A percentile compares a stretch with the other conserved stretches of the same genome.
Conservation (phyloP, 345 rosid genomes). For the Iberis pinnata region DNA sequence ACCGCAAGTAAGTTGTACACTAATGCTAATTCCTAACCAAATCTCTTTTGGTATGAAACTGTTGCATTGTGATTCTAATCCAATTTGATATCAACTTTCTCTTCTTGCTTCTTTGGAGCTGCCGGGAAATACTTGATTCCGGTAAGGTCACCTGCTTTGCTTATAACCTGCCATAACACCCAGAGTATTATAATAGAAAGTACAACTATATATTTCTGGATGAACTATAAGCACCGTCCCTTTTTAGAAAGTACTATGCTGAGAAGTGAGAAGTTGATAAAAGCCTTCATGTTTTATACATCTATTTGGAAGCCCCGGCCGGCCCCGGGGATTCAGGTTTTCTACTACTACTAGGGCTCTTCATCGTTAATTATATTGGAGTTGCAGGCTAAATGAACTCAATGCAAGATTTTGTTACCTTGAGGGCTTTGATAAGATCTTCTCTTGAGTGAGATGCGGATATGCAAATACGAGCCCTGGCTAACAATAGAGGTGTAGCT, state of each 20-base stretch:
- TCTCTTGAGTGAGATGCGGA: conserved; percentile 71
- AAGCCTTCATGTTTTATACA: too few species aligned
- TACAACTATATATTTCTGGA: background rate
- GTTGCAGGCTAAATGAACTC: too few species aligned
- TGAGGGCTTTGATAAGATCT: conserved; percentile 60
- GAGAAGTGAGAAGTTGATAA: too few species aligned
- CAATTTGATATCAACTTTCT: conserved; percentile 26
- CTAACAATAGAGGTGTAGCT: conserved; percentile 66
- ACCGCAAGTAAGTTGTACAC: conserved; percentile 13
- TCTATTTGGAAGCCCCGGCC: too few species aligned
- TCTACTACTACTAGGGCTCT: too few species aligned
- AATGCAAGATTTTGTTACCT: conserved; percentile 38
- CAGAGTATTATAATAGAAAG: background rate
- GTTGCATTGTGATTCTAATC: conserved; percentile 26
- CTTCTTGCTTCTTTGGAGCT: conserved; percentile 50
- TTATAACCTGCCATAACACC: conserved; percentile 49
- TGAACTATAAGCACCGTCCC: background rate
- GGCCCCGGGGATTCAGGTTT: too few species aligned
- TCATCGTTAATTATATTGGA: too few species aligned
- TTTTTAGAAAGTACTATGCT: too few species aligned
- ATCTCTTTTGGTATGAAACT: conserved; percentile 11
- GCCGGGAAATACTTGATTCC: conserved; percentile 84
- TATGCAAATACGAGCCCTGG: conserved; percentile 81
- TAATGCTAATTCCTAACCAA: conserved; percentile 12
- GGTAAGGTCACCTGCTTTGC: conserved; percentile 66